Evolutionary conservation across 164 flowering plant genomes (phyloP), one percentile per base, ranked within the genome.

Genomic region (Vitis rupestris): DNA sequence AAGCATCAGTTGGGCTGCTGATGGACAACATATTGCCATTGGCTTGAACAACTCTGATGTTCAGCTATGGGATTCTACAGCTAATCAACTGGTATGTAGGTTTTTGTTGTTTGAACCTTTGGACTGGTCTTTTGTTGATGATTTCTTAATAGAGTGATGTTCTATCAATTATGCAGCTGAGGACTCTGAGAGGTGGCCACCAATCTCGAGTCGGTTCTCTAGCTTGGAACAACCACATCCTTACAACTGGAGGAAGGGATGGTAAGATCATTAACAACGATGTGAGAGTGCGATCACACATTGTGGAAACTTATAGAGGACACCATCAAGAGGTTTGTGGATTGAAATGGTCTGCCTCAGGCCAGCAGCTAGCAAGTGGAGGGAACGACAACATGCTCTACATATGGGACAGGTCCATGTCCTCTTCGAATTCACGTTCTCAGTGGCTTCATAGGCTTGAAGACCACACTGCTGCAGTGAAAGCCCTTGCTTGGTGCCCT

Each of bases 181-280:
- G 80, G 61, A 73, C 77, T 8, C 30, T 77, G 64, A 66, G 37
- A 57, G 80, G 80, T 16, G 71, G 71, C 13, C 80, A 73, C 47
- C 29, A 71, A 19, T 37, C 23, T 12, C 37, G 77, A 52, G 80
- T 77, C 8, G 71, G 67, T 11, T 55, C 80, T 0, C 37, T 76
- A 62, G 76, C 79, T 2, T 76, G 79, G 79, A 76, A 76, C 64
- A 69, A 61, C 56, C 79, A 76, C 70, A 69, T 76, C 11, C 73
- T 76, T 9, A 76, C 79, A n/a, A 76, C 79, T 2, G 79, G 77
- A 59, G 77, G 76, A 61, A 77, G 73, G 80, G 80, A 77, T 37
- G 74, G 76, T 3, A 29, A 60, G 57, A 63, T 77, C 58, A 15
- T 77, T 8, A 70, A 77, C 69, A 77, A 73, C 17, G 80, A 77